Conservation (phyloP, 805 yeast genomes). For the Torulaspora indica region DNA sequence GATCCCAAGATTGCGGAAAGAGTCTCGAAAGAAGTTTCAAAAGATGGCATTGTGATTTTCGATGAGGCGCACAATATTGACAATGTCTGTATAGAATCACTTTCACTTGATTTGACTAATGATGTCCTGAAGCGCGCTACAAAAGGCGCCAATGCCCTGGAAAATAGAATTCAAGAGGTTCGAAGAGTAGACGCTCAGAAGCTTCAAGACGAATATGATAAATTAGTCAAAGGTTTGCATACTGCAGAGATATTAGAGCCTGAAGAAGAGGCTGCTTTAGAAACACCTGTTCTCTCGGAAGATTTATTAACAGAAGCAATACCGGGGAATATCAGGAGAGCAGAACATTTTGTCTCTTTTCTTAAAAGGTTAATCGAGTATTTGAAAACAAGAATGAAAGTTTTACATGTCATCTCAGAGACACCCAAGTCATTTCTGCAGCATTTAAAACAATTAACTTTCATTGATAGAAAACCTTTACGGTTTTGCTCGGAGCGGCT, state of each 20-base stretch:
- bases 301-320: slow-evolving; percentile 88
- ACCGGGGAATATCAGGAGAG: slow-evolving; percentile 95
- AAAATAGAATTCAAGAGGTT: slow-evolving; percentile 79
- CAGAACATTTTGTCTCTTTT: slow-evolving; percentile 94
- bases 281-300: slow-evolving; percentile 80
- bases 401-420: slow-evolving; percentile 94
- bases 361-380: slow-evolving; percentile 90
- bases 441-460: slow-evolving; percentile 89
- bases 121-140: slow-evolving; percentile 83
- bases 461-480: slow-evolving; percentile 86
- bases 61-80: slow-evolving; percentile 99
- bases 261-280: slow-evolving; percentile 54
- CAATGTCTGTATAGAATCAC: slow-evolving; percentile 95
- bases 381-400: slow-evolving; percentile 95
- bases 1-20: slow-evolving; percentile 97
- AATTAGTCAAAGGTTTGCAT: slow-evolving; percentile 81
- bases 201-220: slow-evolving; percentile 85
- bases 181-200: slow-evolving; percentile 77
- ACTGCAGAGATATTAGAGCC: slow-evolving; percentile 67
- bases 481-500: slow-evolving; percentile 89
- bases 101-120: slow-evolving; percentile 87
- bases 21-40: slow-evolving; percentile 85
- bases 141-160: slow-evolving; percentile 74
- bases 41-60: slow-evolving; percentile 89
- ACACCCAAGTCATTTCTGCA: slow-evolving; percentile 90